Percentiles rank a stretch among this genome's conserved stretches.
Evolutionary conservation across 805 yeast species (phyloP).

Genomic region (Metschnikowia lunata): DNA sequence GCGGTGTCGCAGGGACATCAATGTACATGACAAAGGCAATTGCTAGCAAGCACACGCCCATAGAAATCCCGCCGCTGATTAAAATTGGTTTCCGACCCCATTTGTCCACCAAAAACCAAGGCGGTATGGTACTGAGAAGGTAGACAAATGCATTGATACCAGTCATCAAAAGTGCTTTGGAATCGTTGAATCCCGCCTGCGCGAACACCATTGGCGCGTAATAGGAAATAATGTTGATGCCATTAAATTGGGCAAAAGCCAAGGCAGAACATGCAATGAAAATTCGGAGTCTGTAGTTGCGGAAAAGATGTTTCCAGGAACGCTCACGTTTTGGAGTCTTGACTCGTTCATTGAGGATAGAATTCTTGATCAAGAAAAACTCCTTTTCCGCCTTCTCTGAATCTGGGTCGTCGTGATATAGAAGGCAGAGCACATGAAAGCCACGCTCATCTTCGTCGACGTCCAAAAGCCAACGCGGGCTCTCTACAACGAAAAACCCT

Average conservation of each 20-base stretch:
- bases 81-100: constrained; percentile 46
- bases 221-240: constrained; percentile 55
- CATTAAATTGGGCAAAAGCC: constrained; percentile 46
- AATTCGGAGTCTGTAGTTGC: constrained; percentile 34
- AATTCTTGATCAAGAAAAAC: constrained; percentile 44
- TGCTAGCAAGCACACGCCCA: constrained; percentile 34
- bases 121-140: constrained; percentile 38
- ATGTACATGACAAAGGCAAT: constrained; percentile 34
- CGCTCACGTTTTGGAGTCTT: constrained; percentile 37
- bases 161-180: constrained; percentile 41
- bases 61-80: constrained; percentile 36
- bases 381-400: constrained; percentile 35
- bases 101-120: constrained; percentile 43
- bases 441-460: constrained; percentile 67
- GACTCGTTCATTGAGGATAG: constrained; percentile 37
- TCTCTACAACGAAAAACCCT: constrained; percentile 74
- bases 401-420: constrained; percentile 30
- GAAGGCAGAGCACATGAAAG: constrained; percentile 32
- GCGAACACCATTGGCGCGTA: constrained; percentile 56
- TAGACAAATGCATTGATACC: constrained; percentile 40
- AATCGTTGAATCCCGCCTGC: constrained; percentile 41
- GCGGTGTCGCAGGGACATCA: constrained; percentile 31
- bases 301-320: constrained; percentile 40
- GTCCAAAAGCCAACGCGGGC: constrained; percentile 87
- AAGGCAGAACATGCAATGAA: constrained; percentile 40